Percentiles rank a stretch among this genome's conserved stretches.
Conservation (phyloP, 2,329 filamentous ascomycete species). For the Colletotrichum viniferum region DNA sequence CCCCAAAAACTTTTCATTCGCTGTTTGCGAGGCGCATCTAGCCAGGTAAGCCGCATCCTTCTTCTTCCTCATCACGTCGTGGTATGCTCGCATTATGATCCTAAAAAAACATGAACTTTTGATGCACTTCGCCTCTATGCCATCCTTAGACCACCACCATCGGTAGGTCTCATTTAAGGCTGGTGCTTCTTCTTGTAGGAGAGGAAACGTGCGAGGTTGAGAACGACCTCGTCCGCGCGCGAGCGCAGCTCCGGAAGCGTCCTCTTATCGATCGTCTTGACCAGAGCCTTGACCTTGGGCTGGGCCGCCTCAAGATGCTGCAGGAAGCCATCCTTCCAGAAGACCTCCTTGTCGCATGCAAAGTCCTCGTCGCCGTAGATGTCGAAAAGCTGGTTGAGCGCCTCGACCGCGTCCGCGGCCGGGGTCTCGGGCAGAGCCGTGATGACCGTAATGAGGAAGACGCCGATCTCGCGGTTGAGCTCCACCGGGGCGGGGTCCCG, state of each 20-base stretch:
- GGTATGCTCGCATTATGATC: constrained; percentile 2
- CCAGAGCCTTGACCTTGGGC: constrained; percentile 59
- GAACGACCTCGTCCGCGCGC: constrained; percentile 63
- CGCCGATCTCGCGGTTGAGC: constrained; percentile 66
- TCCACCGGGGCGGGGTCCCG: constrained; percentile 55
- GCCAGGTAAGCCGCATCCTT: constrained; percentile 11
- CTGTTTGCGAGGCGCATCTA: neutral
- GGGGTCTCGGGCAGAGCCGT: constrained; percentile 55
- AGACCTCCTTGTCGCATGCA: constrained; percentile 65
- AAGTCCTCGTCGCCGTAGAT: constrained; percentile 67
- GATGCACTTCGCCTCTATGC: neutral
- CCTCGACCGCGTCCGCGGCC: constrained; percentile 64
- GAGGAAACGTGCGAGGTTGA: constrained; percentile 67
- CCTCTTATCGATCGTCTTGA: constrained; percentile 67
- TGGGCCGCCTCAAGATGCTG: constrained; percentile 59
- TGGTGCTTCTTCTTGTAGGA: constrained; percentile 67
- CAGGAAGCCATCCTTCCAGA: constrained; percentile 66
- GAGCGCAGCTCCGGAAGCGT: constrained; percentile 59
- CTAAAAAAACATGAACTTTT: constrained; percentile 3
- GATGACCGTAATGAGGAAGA: constrained; percentile 64
- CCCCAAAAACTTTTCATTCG: neutral
- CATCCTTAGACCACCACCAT: neutral
- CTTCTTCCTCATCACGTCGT: neutral
- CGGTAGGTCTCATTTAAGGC: constrained; percentile 25
- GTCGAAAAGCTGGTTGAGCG: constrained; percentile 70